phyloP scores from a whole-genome alignment of 805 yeast species.

The Debaryomyces maramus region DNA sequence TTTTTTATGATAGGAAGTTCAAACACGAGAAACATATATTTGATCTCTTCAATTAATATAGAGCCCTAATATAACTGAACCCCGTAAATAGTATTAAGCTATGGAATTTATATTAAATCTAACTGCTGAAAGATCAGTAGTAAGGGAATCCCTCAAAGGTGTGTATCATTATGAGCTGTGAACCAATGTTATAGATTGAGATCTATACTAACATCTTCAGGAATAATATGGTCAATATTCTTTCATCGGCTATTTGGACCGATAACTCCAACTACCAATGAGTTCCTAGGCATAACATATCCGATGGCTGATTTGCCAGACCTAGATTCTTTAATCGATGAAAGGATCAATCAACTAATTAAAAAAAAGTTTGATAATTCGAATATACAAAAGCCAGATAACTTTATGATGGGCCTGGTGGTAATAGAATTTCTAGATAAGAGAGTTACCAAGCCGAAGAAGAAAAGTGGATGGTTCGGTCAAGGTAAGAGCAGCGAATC shows the following conservation, averaged over 20 bases:
- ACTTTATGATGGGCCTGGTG: conserved; percentile 27
- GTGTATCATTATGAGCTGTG: too few species aligned
- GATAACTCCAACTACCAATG: conserved; percentile 53
- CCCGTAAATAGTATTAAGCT: neutral
- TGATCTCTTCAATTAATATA: conserved; percentile 1
- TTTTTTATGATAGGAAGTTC: neutral
- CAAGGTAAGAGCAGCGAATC: conserved; percentile 21
- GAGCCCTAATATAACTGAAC: neutral
- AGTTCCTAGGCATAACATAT: conserved; percentile 59
- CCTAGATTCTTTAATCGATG: conserved; percentile 47
- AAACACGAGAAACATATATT: neutral
- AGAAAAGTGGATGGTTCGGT: conserved; percentile 60
- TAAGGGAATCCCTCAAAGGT: conserved; percentile 57
- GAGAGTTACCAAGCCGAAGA: conserved; percentile 33
- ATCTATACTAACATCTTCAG: conserved; percentile 23
- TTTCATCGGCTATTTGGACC: conserved; percentile 71
- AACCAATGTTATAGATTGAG: neutral
- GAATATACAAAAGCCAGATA: conserved; percentile 4
- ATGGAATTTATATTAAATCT: conserved; percentile 50
- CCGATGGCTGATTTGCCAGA: conserved; percentile 50
- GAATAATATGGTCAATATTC: conserved; percentile 64
- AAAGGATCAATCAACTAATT: conserved; percentile 31
- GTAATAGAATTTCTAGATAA: conserved; percentile 41
- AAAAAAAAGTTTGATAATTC: conserved; percentile 24
- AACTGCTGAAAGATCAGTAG: conserved; percentile 52